phyloP scores from a whole-genome alignment of 1,284 basidiomycete species.

The Apiotrichum veenhuisii region DNA sequence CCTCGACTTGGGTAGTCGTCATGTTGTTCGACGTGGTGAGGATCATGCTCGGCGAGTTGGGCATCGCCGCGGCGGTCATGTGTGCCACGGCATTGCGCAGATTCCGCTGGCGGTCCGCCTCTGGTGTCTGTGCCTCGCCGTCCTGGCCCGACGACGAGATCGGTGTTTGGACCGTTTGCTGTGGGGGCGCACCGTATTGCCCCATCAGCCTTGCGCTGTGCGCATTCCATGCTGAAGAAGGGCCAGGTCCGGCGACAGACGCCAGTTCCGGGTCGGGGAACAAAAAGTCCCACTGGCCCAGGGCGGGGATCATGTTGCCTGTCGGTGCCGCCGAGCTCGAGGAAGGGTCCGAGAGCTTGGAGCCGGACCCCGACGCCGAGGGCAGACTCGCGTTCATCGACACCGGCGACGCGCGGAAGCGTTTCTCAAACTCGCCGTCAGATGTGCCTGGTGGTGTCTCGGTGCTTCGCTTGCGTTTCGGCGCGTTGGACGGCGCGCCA shows the following conservation, averaged over 20 bases:
- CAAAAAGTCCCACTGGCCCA: slow-evolving; percentile 19
- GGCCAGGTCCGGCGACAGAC: slow-evolving; percentile 13
- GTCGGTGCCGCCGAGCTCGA: background rate
- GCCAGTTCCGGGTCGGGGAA: slow-evolving; percentile 14
- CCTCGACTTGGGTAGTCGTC: slow-evolving; percentile 31
- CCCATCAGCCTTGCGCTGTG: background rate
- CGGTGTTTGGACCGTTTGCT: background rate
- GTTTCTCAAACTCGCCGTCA: slow-evolving; percentile 8
- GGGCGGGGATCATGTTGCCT: background rate
- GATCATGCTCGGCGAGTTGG: slow-evolving; percentile 6
- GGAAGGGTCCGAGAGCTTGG: background rate
- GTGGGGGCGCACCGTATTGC: background rate
- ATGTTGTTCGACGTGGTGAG: slow-evolving; percentile 21
- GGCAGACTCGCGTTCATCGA: background rate
- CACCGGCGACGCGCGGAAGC: slow-evolving; percentile 3
- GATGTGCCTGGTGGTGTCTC: background rate
- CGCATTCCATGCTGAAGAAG: background rate
- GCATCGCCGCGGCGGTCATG: slow-evolving; percentile 10
- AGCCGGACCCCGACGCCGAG: background rate
- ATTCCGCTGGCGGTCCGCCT: slow-evolving; percentile 16
- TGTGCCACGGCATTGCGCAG: slow-evolving; percentile 23
- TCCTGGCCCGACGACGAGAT: background rate
- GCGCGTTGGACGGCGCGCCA: slow-evolving; percentile 2
- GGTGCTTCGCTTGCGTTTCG: slow-evolving; percentile 30
- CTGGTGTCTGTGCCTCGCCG: slow-evolving; percentile 5